These are phyloP conservation scores for Claviceps maximensis DNA, from an alignment of 2,329 filamentous ascomycete genomes.

Conservation along the genomic window DNA sequence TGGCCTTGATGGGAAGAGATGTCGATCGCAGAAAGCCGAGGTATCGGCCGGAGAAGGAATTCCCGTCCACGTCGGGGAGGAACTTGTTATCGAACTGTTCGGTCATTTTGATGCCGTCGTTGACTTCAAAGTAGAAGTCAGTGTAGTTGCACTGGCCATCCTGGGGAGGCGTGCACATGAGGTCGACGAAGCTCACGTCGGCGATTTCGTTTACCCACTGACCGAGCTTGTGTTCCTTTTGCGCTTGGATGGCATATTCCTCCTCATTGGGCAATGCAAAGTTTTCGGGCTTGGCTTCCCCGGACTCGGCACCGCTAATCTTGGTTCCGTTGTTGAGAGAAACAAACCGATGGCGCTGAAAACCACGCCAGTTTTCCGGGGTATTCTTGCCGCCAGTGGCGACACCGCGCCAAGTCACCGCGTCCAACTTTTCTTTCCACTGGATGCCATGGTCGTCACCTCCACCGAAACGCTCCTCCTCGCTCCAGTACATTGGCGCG, in stretches of 20 bases:
- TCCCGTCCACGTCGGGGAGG: slow-evolving; percentile 65
- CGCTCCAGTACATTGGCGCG: slow-evolving; percentile 55
- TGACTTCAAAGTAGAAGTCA: slow-evolving; percentile 28
- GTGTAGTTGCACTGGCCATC: slow-evolving; percentile 35
- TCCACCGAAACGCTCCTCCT: slow-evolving; percentile 49
- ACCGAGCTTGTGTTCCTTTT: slow-evolving; percentile 29
- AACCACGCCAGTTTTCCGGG: slow-evolving; percentile 52
- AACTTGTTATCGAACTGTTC: slow-evolving; percentile 52
- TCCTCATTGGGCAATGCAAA: slow-evolving; percentile 38
- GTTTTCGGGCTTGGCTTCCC: slow-evolving; percentile 31
- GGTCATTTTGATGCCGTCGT: slow-evolving; percentile 27
- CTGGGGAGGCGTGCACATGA: slow-evolving; percentile 32
- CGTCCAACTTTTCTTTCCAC: slow-evolving; percentile 43
- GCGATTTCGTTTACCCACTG: slow-evolving; percentile 37
- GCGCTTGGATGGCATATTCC: slow-evolving; percentile 34
- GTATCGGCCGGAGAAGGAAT: slow-evolving; percentile 56
- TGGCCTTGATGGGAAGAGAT: slow-evolving; percentile 62
- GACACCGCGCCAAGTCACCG: slow-evolving; percentile 52
- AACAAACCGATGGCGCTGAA: slow-evolving; percentile 64
- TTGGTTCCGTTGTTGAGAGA: slow-evolving; percentile 57
- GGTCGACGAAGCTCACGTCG: slow-evolving; percentile 39
- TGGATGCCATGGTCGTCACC: slow-evolving; percentile 36
- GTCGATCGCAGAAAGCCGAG: slow-evolving; percentile 56
- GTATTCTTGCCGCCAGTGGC: slow-evolving; percentile 50
- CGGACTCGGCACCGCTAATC: slow-evolving; percentile 34